Evolutionary conservation across 768 basidiomycete genomes (phyloP).

Genomic region (Coprinellus micaceus): DNA sequence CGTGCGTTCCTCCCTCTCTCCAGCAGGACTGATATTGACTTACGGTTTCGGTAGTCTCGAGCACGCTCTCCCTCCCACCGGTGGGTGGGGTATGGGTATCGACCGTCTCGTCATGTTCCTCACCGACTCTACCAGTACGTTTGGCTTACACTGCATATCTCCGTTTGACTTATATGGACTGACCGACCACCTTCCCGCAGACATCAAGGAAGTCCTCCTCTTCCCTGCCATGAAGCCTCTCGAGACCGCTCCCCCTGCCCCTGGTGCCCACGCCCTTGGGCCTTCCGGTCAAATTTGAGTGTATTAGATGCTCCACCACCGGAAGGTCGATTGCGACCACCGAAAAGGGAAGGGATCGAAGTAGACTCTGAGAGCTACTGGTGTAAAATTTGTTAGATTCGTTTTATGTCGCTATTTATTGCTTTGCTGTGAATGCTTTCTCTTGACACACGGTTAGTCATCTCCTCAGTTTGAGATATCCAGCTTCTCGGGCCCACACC

Average conservation of each 20-base stretch:
- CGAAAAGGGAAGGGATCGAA: no score
- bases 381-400: no score
- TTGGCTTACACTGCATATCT: constrained; percentile 7
- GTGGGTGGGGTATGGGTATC: constrained; percentile 95
- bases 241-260: constrained; percentile 37
- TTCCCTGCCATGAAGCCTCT: constrained; percentile 98
- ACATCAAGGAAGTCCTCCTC: constrained; percentile 94
- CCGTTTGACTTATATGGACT: constrained; percentile 1
- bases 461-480: no score
- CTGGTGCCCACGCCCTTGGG: constrained; percentile 16
- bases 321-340: no score
- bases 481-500: no score
- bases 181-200: constrained; percentile 30
- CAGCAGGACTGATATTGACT: constrained; percentile 8
- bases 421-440: no score
- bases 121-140: constrained; percentile 87
- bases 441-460: no score
- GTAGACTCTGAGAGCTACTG: no score
- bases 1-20: constrained; percentile 50
- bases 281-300: constrained; percentile 33
- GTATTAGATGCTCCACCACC: no score
- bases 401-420: no score
- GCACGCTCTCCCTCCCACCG: constrained; percentile 95
- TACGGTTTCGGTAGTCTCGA: constrained; percentile 59
- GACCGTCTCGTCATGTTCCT: constrained; percentile 99